Conservation (phyloP, 768 basidiomycete species). For the Mycena kentingensis region DNA sequence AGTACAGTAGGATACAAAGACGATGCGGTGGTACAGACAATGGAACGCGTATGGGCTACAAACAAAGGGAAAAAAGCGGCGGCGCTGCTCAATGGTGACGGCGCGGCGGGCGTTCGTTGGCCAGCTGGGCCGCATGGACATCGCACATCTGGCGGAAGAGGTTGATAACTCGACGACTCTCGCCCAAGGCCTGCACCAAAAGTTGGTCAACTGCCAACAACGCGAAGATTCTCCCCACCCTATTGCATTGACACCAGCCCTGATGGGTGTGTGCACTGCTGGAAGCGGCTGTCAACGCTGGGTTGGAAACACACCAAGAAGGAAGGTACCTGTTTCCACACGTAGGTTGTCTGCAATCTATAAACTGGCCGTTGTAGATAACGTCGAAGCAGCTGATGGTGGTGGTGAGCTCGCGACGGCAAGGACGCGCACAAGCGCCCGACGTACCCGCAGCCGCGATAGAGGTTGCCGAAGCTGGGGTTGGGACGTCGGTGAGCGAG, state of each 20-base stretch:
- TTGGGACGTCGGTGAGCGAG: slow-evolving; percentile 12
- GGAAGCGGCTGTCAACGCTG: not conserved
- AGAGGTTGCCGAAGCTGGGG: slow-evolving; percentile 42
- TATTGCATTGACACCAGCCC: slow-evolving; percentile 17
- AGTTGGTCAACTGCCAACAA: not conserved
- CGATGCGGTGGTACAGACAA: not conserved
- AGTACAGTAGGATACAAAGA: not conserved
- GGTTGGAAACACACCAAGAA: not conserved
- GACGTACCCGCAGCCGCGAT: slow-evolving; percentile 44
- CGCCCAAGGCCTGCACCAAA: not conserved
- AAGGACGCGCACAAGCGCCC: not conserved
- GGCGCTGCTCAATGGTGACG: too few relatives aligned
- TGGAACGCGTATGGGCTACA: slow-evolving; percentile 1
- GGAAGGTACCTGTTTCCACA: slow-evolving; percentile 15
- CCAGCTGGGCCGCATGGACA: slow-evolving; percentile 17
- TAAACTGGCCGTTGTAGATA: slow-evolving; percentile 14
- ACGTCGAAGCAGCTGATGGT: slow-evolving; percentile 18
- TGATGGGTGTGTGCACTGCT: slow-evolving; percentile 11
- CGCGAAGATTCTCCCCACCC: slow-evolving; percentile 6
- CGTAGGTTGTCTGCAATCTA: slow-evolving; percentile 17
- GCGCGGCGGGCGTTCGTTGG: too few relatives aligned
- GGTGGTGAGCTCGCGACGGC: not conserved
- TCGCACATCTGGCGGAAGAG: slow-evolving; percentile 24
- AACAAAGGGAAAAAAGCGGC: too few relatives aligned
- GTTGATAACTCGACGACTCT: slow-evolving; percentile 17